Evolutionary conservation across 257 asterid species (phyloP).

Genomic region (Parsonsia alboflavescens): DNA sequence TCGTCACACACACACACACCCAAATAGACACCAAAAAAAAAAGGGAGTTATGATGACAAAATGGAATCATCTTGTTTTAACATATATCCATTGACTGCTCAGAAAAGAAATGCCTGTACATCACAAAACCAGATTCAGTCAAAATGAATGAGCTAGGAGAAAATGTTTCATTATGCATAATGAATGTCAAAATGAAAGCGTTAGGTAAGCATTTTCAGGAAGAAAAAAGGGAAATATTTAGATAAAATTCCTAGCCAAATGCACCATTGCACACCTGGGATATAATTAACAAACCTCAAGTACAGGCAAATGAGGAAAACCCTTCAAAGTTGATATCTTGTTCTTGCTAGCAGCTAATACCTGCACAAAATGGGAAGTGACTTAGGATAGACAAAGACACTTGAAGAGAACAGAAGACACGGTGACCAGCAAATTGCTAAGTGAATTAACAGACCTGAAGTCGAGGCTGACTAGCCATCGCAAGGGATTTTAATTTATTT

Average conservation of each 20-base stretch:
- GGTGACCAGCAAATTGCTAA: conserved; percentile 11
- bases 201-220: no score
- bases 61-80: not conserved
- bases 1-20: not conserved
- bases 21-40: not conserved
- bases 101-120: not conserved
- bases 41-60: not conserved
- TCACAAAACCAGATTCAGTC: not conserved
- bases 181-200: not conserved
- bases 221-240: no score
- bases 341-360: conserved; percentile 99
- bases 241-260: no score
- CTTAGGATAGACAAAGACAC: not conserved
- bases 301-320: conserved; percentile 88
- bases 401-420: conserved; percentile 19
- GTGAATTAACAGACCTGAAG: conserved; percentile 64
- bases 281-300: conserved; percentile 73
- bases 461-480: conserved; percentile 99
- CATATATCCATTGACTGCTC: not conserved
- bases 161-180: not conserved
- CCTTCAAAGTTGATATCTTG: conserved; percentile 91
- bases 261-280: not conserved
- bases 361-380: conserved; percentile 34
- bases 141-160: not conserved
- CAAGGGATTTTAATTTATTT: conserved; percentile 88